Percentiles rank a stretch among this genome's conserved stretches.
Evolutionary conservation across 2,329 filamentous ascomycete species (phyloP).

Genomic region (Fusarium sp.): DNA sequence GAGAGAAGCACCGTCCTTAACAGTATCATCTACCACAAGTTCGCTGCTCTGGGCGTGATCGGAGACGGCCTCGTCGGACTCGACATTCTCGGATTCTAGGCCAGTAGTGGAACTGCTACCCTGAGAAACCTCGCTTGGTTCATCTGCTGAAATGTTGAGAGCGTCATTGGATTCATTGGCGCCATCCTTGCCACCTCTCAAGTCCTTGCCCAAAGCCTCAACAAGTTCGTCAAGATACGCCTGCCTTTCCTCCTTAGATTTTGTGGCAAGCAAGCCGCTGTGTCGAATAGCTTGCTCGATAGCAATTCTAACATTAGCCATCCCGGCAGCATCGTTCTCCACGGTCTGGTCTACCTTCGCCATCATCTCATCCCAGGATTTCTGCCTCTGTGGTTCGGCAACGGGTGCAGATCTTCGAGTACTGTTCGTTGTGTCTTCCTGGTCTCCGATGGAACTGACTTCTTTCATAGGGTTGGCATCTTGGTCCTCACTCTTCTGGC

Average conservation of each 20-base stretch:
- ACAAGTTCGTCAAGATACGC: constrained; percentile 64
- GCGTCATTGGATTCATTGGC: constrained; percentile 29
- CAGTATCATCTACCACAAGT: background rate
- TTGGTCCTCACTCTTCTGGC: constrained; percentile 47
- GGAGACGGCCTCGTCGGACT: background rate
- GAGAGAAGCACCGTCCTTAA: constrained; percentile 45
- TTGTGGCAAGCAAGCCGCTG: constrained; percentile 62
- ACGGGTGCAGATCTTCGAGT: constrained; percentile 13
- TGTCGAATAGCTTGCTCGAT: constrained; percentile 66
- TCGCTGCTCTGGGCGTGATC: background rate
- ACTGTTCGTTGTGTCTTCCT: constrained; percentile 28
- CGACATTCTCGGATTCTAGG: background rate
- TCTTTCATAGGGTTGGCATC: constrained; percentile 7
- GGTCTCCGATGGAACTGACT: constrained; percentile 17
- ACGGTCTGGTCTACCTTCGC: constrained; percentile 66
- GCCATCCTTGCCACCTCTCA: constrained; percentile 42
- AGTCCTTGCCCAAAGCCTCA: constrained; percentile 56
- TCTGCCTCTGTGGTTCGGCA: constrained; percentile 47
- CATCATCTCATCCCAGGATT: constrained; percentile 66
- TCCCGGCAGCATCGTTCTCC: constrained; percentile 66
- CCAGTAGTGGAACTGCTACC: background rate
- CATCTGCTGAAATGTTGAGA: constrained; percentile 6
- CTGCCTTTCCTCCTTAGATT: constrained; percentile 58
- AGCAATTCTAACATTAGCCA: constrained; percentile 63
- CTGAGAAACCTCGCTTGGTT: constrained; percentile 6